phyloP scores from a whole-genome alignment of 495 filamentous ascomycete species.

The Chaetomium tenue region DNA sequence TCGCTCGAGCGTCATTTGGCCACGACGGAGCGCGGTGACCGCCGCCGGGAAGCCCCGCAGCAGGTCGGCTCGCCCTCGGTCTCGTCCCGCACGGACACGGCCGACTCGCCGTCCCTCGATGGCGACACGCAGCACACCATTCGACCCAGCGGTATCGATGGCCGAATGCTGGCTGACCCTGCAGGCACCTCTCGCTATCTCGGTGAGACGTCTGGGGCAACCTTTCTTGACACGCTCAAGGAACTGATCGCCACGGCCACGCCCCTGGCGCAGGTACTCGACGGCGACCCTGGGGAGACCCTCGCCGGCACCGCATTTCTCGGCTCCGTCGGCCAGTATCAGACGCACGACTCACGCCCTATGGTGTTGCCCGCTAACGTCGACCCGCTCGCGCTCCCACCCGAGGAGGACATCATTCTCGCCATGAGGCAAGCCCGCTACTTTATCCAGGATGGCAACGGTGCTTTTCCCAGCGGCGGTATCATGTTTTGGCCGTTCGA shows the following conservation, averaged over 20 bases:
- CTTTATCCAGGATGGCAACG: constrained; percentile 38
- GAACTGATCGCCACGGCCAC: constrained; percentile 34
- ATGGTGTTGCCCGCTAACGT: constrained; percentile 27
- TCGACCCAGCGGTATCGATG: constrained; percentile 22
- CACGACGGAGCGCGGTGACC: constrained; percentile 8
- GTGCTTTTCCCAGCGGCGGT: constrained; percentile 34
- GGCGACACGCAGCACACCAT: constrained; percentile 11
- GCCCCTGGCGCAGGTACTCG: constrained; percentile 18
- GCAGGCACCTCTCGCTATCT: constrained; percentile 38
- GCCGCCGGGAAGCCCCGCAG: neutral
- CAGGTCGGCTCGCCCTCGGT: constrained; percentile 10
- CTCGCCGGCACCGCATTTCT: constrained; percentile 27
- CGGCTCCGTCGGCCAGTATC: constrained; percentile 37
- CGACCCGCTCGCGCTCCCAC: constrained; percentile 32
- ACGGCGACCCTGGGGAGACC: neutral
- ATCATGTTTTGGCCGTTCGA: constrained; percentile 42
- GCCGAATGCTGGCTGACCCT: constrained; percentile 37
- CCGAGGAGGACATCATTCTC: constrained; percentile 26
- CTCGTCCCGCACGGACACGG: neutral
- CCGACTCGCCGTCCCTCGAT: constrained; percentile 7
- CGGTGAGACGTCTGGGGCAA: constrained; percentile 43
- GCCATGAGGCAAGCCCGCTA: constrained; percentile 31
- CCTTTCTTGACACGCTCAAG: constrained; percentile 42
- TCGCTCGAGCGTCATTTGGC: constrained; percentile 23
- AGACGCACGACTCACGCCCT: constrained; percentile 44